Base-by-base conservation (phyloP, 768 basidiomycete species). In the Boletus patriciae region DNA sequence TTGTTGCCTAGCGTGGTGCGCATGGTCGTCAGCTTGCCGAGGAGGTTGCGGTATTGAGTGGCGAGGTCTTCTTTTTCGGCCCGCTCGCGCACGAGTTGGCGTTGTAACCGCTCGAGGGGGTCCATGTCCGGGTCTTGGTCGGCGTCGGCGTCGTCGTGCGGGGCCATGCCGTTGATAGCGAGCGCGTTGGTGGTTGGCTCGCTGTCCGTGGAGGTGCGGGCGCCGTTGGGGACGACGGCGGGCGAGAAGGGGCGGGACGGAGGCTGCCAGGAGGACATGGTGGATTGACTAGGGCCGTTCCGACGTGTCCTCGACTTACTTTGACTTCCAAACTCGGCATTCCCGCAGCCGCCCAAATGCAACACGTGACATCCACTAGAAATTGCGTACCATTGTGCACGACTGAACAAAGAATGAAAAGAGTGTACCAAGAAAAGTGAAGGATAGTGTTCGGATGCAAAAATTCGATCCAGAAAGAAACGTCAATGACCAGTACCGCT, bases 1-100 rank as follows among this genome's bases (percentile, higher is more conserved):
- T 98, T 98, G 69, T 92, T 95, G 33, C 95, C 94, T 50, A 98
- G 78, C 21, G 92, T 90, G 37, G 87, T 91, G 23, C 95, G 84
- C 95, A 99, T 98, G 34, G 88, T 83, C 3, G 93, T 94, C 45
- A 98, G 77, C 74, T 93, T 98, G 38, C 86, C 84, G 18, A 99
- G 80, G 37, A 99, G 79, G 61, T 83, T 88, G 57, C 84, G 84
- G 73, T 98, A 95, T 70, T 98, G 93, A 15, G 84, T 73, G 6
- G 87, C 89, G 31, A 94, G 78, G n/a, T 81, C 76, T 50, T 98
- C 94, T 75, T 92, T 95, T 77, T 98, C 96, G 63, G 88, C 85
- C 55, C 81, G 78, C 23, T 90, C 86, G 48, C 80, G 78, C 45
- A 84, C 83, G 33, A 98, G 82, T 69, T 95, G 92, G 49, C 79